Evolutionary conservation across 805 yeast species (phyloP).

Genomic region (Myxozyma nipponensis): DNA sequence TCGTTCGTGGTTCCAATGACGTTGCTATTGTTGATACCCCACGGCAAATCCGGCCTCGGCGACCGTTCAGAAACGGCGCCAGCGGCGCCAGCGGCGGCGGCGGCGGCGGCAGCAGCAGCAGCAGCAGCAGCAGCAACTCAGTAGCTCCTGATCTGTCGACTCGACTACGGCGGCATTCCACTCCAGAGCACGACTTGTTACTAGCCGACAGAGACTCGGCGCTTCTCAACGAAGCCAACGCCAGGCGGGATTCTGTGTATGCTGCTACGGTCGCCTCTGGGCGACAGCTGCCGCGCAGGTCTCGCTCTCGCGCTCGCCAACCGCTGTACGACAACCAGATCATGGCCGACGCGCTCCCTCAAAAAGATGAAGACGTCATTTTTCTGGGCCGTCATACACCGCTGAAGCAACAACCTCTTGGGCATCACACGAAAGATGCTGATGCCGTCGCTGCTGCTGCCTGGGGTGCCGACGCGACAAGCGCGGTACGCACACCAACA

Average conservation of each 20-base stretch:
- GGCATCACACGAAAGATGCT: background rate
- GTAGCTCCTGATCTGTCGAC: background rate
- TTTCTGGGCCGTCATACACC: background rate
- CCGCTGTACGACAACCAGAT: too few relatives aligned
- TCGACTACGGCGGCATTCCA: constrained; percentile 1
- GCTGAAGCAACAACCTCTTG: background rate
- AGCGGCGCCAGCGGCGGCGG: constrained; percentile 6
- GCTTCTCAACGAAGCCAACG: background rate
- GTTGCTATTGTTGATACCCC: background rate
- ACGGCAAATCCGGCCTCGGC: background rate
- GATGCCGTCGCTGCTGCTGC: constrained; percentile 1
- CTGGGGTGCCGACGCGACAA: background rate
- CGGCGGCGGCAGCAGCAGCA: constrained; percentile 2
- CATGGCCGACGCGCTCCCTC: background rate
- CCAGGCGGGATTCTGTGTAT: too few relatives aligned
- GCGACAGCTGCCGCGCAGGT: background rate
- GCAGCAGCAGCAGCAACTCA: background rate
- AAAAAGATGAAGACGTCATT: background rate
- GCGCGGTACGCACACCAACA: background rate
- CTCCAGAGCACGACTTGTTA: background rate
- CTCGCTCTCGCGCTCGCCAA: background rate
- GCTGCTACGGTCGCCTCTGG: background rate
- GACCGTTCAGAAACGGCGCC: background rate
- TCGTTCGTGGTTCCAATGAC: background rate
- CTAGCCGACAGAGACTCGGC: background rate